phyloP scores from a whole-genome alignment of 2,329 filamentous ascomycete genomes.

The Zasmidium citrigriseum region DNA sequence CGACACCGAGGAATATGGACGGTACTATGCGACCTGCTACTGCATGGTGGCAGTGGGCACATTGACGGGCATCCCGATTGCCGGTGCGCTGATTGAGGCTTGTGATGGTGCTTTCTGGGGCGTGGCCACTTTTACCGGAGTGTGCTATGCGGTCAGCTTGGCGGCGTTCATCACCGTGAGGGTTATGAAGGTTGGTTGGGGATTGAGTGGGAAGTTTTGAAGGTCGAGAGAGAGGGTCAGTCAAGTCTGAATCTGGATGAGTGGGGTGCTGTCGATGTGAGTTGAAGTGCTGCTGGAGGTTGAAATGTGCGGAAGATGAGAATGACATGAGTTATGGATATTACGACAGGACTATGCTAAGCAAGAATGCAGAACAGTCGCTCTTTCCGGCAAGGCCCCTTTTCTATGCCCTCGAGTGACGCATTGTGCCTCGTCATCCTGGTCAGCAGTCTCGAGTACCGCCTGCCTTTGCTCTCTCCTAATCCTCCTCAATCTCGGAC shows the following conservation, averaged over 20 bases:
- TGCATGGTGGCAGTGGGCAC: slow-evolving; percentile 28
- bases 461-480: too few species aligned
- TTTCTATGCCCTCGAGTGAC: too few species aligned
- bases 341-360: neutral
- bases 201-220: slow-evolving; percentile 22
- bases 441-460: too few species aligned
- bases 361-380: neutral
- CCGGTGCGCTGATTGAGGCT: slow-evolving; percentile 28
- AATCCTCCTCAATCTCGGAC: too few species aligned
- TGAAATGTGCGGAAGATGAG: neutral
- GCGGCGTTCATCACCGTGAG: slow-evolving; percentile 35
- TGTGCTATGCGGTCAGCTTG: slow-evolving; percentile 24
- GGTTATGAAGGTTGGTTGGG: slow-evolving; percentile 45
- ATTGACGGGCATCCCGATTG: slow-evolving; percentile 36
- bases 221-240: neutral
- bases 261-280: neutral
- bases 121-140: slow-evolving; percentile 29
- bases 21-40: slow-evolving; percentile 40
- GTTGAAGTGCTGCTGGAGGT: neutral
- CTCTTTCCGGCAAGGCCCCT: neutral
- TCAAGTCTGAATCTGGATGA: neutral
- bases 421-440: too few species aligned
- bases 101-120: slow-evolving; percentile 33
- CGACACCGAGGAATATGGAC: slow-evolving; percentile 42
- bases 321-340: neutral